Base-by-base conservation (phyloP, 768 basidiomycete species). In the Vishniacozyma victoriae region DNA sequence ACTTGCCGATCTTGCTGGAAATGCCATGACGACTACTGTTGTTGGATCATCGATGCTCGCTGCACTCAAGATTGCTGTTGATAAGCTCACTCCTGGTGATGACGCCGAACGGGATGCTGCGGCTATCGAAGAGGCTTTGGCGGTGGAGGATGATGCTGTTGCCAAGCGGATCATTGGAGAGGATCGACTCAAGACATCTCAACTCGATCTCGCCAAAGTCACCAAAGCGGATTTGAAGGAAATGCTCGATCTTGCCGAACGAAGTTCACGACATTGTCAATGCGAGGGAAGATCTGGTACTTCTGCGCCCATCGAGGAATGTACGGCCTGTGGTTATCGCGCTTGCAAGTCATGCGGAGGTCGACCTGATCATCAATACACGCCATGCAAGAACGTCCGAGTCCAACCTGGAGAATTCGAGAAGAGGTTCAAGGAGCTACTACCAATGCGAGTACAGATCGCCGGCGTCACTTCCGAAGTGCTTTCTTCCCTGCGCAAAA, bases 11-110 rank as follows among this genome's bases (percentile, higher is more conserved):
- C 77, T 96, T 14, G 91, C 92, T 16, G 92, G 92, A 2, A 96
- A 96, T 64, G 92, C 92, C 51, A 96, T 96, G 92, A 91, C 90
- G 1, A 88, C 91, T 4, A 95, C 92, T 1, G 92, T 95, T 20
- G 91, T 96, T 24, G 92, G 92, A 1, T 80, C 87, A 3, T 84
- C 87, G 55, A 87, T 95, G 54, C 74, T 93, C 46, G 83, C 85
- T 15, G 88, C 89, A 0, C 75, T 96, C 37, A 78, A 85, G 9
- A 72, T 83, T 1, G 81, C 82, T 5, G 77, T 77, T 66, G 78
- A 79, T 40, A 76, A 87, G 26, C 75, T 95, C 25, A 83, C 82
- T 54, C 72, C 73, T 1, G 86, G 86, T 4, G 72, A 80, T 29
- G 84, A 86, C 60, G 75, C 71, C 4, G 75, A 78, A 52, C 83